Evolutionary conservation across 2,329 filamentous ascomycete species (phyloP).

Genomic region (Celoporthe dispersa): DNA sequence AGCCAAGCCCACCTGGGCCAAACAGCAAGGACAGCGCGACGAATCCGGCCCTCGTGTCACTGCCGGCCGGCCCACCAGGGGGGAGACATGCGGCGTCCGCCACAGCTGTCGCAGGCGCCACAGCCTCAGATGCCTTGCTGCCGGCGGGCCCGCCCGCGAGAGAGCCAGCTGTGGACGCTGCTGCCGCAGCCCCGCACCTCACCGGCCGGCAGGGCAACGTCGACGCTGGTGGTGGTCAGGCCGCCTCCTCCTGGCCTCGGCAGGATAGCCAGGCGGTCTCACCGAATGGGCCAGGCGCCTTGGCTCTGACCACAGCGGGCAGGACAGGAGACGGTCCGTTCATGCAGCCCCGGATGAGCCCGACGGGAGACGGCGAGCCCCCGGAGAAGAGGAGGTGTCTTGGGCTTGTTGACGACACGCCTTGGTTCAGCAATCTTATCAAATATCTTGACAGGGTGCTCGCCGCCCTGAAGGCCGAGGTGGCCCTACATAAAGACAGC

Average conservation of each 20-base stretch:
- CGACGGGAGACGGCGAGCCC: background rate
- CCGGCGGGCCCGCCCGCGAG: background rate
- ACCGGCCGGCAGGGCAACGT: background rate
- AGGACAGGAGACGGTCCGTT: background rate
- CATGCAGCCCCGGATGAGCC: background rate
- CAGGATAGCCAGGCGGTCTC: background rate
- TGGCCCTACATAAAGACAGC: conserved; percentile 34
- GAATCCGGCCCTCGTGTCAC: conserved; percentile 35
- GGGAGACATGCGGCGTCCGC: conserved; percentile 7
- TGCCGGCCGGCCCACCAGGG: conserved; percentile 25
- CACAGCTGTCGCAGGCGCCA: background rate
- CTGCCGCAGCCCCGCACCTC: background rate
- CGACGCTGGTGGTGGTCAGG: background rate
- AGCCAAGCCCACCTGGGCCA: conserved; percentile 53
- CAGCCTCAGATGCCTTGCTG: background rate
- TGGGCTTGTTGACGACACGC: conserved; percentile 8
- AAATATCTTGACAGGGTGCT: conserved; percentile 15
- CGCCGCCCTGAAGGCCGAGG: conserved; percentile 2
- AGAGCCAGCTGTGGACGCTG: background rate
- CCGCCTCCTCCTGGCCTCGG: background rate
- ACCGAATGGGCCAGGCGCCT: background rate
- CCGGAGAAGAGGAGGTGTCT: conserved; percentile 25
- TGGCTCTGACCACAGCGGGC: background rate
- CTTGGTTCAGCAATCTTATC: background rate
- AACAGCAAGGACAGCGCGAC: conserved; percentile 43